Conservation (phyloP, 768 basidiomycete species). For the Mycena indigotica region DNA sequence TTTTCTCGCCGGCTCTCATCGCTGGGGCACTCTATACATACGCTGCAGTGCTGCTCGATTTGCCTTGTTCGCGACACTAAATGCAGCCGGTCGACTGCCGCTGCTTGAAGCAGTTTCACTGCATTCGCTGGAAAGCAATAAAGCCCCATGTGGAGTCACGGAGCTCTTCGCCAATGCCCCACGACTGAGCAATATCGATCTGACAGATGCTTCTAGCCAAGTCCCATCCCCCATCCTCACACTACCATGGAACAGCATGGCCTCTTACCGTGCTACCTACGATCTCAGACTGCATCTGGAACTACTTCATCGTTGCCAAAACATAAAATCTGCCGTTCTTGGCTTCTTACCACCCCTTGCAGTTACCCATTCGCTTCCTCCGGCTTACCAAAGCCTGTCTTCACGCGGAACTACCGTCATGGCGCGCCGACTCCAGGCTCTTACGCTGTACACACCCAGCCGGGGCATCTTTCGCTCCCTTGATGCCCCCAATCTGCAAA, state of each 20-base stretch:
- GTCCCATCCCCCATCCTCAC: background rate
- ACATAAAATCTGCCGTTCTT: background rate
- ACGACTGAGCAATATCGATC: background rate
- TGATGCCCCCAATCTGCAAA: background rate
- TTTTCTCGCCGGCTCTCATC: background rate
- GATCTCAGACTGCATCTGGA: background rate
- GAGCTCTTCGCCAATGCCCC: background rate
- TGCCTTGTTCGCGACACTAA: background rate
- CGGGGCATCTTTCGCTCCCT: background rate
- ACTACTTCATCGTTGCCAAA: background rate
- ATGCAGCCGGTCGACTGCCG: background rate
- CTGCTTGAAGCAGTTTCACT: background rate
- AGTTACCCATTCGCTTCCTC: background rate
- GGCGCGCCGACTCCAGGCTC: background rate
- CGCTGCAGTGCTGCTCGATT: background rate
- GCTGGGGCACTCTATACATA: background rate
- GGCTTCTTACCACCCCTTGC: background rate
- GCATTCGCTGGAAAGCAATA: background rate
- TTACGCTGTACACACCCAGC: background rate
- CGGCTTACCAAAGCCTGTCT: background rate
- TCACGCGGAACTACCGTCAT: background rate
- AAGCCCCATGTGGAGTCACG: background rate
- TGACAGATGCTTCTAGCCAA: background rate
- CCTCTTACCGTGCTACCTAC: background rate
- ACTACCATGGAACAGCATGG: background rate